Percentiles rank a stretch among this genome's conserved stretches.
These are phyloP conservation scores for Sporodiniella umbellata DNA, from an alignment of 371 early-diverging fungal species.

Conservation along the genomic window DNA sequence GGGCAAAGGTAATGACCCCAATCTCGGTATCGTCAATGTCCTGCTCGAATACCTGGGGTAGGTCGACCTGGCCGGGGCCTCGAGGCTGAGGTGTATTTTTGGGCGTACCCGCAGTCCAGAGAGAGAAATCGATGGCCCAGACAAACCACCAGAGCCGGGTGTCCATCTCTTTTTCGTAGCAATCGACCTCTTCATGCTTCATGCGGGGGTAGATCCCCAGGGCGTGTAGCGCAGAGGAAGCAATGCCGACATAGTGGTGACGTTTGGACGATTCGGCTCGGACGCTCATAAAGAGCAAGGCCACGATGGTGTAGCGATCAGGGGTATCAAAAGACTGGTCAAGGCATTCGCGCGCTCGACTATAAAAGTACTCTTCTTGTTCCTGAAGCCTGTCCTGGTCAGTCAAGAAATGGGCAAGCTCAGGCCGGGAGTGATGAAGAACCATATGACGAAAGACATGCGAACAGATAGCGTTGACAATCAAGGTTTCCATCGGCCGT, in stretches of 20 bases:
- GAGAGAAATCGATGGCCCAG: slow-evolving; percentile 31
- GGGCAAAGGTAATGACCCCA: slow-evolving; percentile 18
- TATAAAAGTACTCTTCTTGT: slow-evolving; percentile 34
- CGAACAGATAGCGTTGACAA: slow-evolving; percentile 39
- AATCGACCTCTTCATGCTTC: slow-evolving; percentile 19
- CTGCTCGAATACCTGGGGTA: slow-evolving; percentile 30
- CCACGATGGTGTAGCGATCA: slow-evolving; percentile 27
- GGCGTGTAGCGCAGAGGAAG: slow-evolving; percentile 26
- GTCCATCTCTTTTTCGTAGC: slow-evolving; percentile 32
- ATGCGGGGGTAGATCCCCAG: slow-evolving; percentile 26
- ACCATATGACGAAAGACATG: slow-evolving; percentile 32
- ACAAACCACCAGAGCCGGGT: slow-evolving; percentile 41
- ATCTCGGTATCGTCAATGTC: slow-evolving; percentile 33
- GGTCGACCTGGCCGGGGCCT: slow-evolving; percentile 19
- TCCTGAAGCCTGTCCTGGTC: slow-evolving; percentile 28
- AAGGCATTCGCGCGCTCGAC: slow-evolving; percentile 28
- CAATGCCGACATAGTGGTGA: slow-evolving; percentile 34
- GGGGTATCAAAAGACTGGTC: slow-evolving; percentile 33
- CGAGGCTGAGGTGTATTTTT: slow-evolving; percentile 26
- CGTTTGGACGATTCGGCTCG: slow-evolving; percentile 22
- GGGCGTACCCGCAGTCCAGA: slow-evolving; percentile 26
- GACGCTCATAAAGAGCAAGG: slow-evolving; percentile 22
- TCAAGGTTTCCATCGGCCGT: slow-evolving; percentile 22
- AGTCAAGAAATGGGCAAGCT: slow-evolving; percentile 13
- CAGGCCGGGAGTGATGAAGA: slow-evolving; percentile 24